A percentile compares a stretch with the other conserved stretches of the same genome.
phyloP scores from a whole-genome alignment of 2,329 filamentous ascomycete species.

The Dactylellina haptotyla region DNA sequence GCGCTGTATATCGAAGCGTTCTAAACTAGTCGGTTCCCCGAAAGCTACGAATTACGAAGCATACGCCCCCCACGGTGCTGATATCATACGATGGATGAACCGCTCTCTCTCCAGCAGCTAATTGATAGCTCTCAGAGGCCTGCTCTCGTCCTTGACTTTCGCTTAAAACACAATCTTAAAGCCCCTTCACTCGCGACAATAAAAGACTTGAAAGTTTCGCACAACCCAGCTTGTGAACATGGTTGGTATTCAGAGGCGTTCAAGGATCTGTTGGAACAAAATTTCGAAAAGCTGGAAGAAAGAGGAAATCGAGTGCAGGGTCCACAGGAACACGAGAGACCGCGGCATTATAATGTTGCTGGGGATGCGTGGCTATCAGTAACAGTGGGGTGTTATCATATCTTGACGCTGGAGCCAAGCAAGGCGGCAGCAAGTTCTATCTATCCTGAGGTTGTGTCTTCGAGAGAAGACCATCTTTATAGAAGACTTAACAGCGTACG shows the following conservation, averaged over 20 bases:
- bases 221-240: constrained; percentile 11
- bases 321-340: neutral
- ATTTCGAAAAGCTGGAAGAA: neutral
- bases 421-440: neutral
- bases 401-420: constrained; percentile 24
- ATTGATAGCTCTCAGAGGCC: constrained; percentile 22
- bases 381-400: constrained; percentile 10
- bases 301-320: neutral
- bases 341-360: neutral
- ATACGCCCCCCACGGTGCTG: too few species aligned
- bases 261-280: neutral
- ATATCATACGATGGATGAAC: neutral
- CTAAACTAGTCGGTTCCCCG: too few species aligned
- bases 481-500: constrained; percentile 33
- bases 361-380: neutral
- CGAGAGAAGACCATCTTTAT: constrained; percentile 30
- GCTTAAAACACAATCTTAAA: constrained; percentile 3
- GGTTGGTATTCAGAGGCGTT: neutral
- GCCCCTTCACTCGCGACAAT: constrained; percentile 5
- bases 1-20: too few species aligned
- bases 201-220: constrained; percentile 1
- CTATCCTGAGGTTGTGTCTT: neutral
- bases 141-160: constrained; percentile 27
- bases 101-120: constrained; percentile 12
- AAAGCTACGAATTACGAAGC: too few species aligned